Evolutionary conservation across 2,329 filamentous ascomycete genomes (phyloP), one percentile per base, ranked within the genome.

Genomic region (Mycosphaerella sp.): DNA sequence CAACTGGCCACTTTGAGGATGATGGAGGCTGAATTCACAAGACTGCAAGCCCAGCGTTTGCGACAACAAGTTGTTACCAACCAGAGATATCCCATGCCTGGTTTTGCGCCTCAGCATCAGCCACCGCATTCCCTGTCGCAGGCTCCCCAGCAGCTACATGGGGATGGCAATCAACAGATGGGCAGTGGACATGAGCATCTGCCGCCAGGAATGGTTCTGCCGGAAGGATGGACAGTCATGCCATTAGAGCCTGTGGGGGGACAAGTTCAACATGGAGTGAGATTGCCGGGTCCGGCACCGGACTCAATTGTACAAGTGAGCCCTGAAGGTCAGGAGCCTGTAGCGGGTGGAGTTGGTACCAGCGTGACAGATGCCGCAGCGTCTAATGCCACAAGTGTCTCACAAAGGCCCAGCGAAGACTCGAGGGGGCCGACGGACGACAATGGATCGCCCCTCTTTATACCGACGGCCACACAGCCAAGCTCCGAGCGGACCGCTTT

Each of bases 1-100:
- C 86, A 93, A 66, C 67, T 91, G 4, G 78, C 82, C 45, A 73
- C 81, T n/a, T 73, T 90, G n/a, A 79, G 84, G 49, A 72, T 82
- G 12, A 74, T 93, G 56, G 80, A 87, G 56, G 72, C 74, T 17
- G 88, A 93, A 67, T 69, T 93, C 47, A 75, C 80, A 34, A 79
- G 85, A 56, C 74, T 91, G 51, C 82, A 85, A 23, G 76, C 63
- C 11, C 52, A 62, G 17, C 59, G 64, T 9, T 47, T 64, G n/a
- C 62, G 60, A 9, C 51, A 48, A 12, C 62, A 49, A 29, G 55
- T 61, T 43, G 45, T 58, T 26, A 59, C 58, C 12, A 54, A 51
- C n/a, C 48, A 45, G 12, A 59, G 54, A 42, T 36, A 49, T 14
- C 46, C 54, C 4, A 45, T 52, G 43, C 55, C 48, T 12, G 50